These are phyloP conservation scores for Euphorbia lathyris DNA, from an alignment of 345 rosid genomes.

Conservation along the genomic window DNA sequence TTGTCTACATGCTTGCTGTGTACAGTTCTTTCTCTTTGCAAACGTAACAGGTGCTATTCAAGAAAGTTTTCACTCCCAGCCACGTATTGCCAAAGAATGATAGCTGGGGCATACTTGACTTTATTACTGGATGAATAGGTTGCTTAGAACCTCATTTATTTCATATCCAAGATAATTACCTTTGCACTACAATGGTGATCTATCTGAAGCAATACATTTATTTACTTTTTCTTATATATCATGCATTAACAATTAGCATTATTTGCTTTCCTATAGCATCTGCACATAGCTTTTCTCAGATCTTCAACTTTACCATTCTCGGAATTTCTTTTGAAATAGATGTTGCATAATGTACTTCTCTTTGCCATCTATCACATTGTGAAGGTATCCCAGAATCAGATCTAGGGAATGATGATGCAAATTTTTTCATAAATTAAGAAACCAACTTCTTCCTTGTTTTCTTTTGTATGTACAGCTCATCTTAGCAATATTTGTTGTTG, in stretches of 20 bases:
- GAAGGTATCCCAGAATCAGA: neutral
- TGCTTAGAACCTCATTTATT: neutral
- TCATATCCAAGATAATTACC: neutral
- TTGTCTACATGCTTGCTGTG: neutral
- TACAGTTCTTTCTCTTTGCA: neutral
- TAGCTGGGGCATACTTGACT: neutral
- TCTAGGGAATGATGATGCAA: neutral
- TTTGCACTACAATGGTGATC: neutral
- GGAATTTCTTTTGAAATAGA: neutral
- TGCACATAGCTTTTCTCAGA: neutral
- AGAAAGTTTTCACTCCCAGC: neutral
- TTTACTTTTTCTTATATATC: neutral
- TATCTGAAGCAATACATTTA: neutral
- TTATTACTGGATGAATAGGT: neutral
- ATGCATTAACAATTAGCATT: neutral
- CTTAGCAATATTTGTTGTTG: neutral
- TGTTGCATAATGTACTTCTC: neutral
- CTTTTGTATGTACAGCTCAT: neutral
- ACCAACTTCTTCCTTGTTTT: neutral
- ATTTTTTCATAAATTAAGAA: neutral
- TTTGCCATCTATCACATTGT: neutral
- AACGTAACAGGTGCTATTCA: neutral
- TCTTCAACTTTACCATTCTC: neutral
- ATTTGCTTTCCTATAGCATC: neutral
- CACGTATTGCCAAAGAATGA: neutral